Evolutionary conservation across 176 grass and related monocot genomes (phyloP), one percentile per base, ranked within the genome.

Genomic region (Eleusine coracana): DNA sequence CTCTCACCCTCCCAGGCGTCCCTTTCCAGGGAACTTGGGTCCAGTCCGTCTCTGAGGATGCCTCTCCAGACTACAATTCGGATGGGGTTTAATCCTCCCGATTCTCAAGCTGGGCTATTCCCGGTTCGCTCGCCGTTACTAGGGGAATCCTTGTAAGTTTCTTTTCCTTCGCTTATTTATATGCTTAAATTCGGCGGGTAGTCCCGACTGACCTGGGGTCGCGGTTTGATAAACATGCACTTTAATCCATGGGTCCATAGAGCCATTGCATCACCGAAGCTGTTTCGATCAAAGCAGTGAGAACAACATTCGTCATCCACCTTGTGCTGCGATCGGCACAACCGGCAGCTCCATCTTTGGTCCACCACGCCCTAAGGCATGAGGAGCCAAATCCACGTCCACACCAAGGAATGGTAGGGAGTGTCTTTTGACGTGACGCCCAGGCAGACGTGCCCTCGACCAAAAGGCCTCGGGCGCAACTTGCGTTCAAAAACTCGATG

Each of bases 401-500:
- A 34, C 31, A 34, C 31, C 31, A 34, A 2, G 31, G 2, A 34
- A 34, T 34, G 31, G 31, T 34, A 2, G 31, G 31, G 31, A 34
- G 31, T 34, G 31, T 34, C 31, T 34, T 34, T 34, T 34, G 31
- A 34, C 31, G 31, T 34, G 31, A 34, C 31, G 31, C 31, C 31
- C 31, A 34, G 31, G 31, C 2, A 34, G 31, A 34, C 31, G 31
- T 34, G 31, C 31, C 31, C 31, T 34, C 31, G 31, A 34, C 31
- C 1, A 34, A 34, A 34, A 34, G 31, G 31, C 31, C 40, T 42
- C 3, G 40, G 21, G 68, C 68, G 77, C 87, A 89, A 89, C 87
- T 89, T 86, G 83, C 83, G 78, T 90, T 90, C 83, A 86, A 90
- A 90, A 73, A 90, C 78, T 90, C 72, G 78, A 90, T 90, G 88